A percentile compares a stretch with the other conserved stretches of the same genome.
These are phyloP conservation scores for Apophysomyces ossiformis DNA, from an alignment of 371 early-diverging fungal genomes.

Conservation along the genomic window DNA sequence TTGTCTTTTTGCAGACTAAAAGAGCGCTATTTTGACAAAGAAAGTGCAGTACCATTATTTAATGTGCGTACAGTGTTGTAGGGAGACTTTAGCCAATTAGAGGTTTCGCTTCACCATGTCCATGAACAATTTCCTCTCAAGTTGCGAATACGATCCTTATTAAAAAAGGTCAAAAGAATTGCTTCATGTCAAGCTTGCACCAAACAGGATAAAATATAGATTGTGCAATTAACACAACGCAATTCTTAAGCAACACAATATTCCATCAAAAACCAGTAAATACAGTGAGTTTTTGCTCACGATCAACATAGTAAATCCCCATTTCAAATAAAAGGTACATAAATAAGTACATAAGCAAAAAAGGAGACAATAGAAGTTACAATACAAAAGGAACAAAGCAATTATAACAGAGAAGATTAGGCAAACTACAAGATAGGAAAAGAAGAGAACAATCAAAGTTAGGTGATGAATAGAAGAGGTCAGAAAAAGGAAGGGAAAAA, in stretches of 20 bases:
- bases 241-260: background rate
- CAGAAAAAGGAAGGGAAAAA: background rate
- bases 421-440: constrained; percentile 7
- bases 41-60: too few species aligned
- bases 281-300: constrained; percentile 5
- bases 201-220: too few species aligned
- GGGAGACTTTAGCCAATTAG: too few species aligned
- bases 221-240: too few species aligned
- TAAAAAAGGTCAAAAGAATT: background rate
- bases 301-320: background rate
- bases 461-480: background rate
- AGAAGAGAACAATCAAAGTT: constrained; percentile 6
- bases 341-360: constrained; percentile 3
- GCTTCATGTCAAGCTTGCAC: too few species aligned
- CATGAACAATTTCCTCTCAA: background rate
- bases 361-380: constrained; percentile 1
- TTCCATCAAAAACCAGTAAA: background rate
- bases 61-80: too few species aligned
- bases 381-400: constrained; percentile 9
- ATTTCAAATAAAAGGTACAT: background rate
- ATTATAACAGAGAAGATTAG: constrained; percentile 9
- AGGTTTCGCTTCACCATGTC: too few species aligned
- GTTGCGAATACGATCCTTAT: background rate
- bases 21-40: too few species aligned
- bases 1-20: too few species aligned